Percentiles rank a stretch among this genome's conserved stretches.
Evolutionary conservation across 805 yeast genomes (phyloP).

Genomic region (Lachancea fermentati): DNA sequence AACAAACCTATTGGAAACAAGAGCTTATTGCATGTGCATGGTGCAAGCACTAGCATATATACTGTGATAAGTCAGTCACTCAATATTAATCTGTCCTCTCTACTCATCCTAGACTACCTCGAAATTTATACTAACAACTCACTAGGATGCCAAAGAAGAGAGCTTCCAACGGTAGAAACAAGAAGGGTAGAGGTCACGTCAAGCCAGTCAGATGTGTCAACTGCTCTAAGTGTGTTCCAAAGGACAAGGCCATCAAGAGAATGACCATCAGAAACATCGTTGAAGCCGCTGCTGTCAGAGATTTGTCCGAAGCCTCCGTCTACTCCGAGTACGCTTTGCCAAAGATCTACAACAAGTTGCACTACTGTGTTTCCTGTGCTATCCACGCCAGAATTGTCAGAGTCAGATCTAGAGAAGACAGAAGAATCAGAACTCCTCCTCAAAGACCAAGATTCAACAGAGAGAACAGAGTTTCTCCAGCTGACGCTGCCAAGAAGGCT

Average conservation of each 20-base stretch:
- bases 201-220: conserved; percentile 99
- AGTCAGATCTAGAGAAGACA: conserved; percentile 98
- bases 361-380: conserved; percentile 99
- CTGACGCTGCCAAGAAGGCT: conserved; percentile 96
- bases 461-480: conserved; percentile 94
- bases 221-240: conserved; percentile 99
- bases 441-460: conserved; percentile 97
- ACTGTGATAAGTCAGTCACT: no score
- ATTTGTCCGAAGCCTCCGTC: conserved; percentile 98
- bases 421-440: conserved; percentile 99
- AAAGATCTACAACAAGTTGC: conserved; percentile 98
- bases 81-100: not conserved
- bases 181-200: conserved; percentile 99
- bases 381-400: conserved; percentile 99
- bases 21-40: no score
- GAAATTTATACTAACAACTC: not conserved
- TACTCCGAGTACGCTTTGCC: conserved; percentile 99
- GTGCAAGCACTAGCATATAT: no score
- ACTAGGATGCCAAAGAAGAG: conserved; percentile 98
- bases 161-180: conserved; percentile 99
- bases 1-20: no score
- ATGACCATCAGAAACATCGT: conserved; percentile 99
- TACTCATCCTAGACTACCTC: not conserved
- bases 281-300: conserved; percentile 99
- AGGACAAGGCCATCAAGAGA: conserved; percentile 99